These are phyloP conservation scores for Hamamelis virginiana DNA, from an alignment of 164 flowering plant species.

Conservation along the genomic window DNA sequence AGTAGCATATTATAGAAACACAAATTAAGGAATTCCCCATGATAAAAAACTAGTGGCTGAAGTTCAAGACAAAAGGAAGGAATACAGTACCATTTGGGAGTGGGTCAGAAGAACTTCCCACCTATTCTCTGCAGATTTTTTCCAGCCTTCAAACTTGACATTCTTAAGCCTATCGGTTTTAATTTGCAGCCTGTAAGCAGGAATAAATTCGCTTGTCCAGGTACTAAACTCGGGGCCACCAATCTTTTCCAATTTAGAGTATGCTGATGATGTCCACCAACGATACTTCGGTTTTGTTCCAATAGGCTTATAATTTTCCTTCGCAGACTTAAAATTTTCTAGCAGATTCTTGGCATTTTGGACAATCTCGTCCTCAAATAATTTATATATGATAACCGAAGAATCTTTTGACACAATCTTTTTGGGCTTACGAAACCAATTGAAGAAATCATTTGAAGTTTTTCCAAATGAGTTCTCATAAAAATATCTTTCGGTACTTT, in stretches of 20 bases:
- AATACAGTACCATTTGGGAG: slow-evolving; percentile 83
- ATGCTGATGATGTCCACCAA: slow-evolving; percentile 53
- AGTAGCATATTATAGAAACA: too few relatives aligned
- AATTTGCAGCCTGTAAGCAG: slow-evolving; percentile 69
- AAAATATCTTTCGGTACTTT: slow-evolving; percentile 52
- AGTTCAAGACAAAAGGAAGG: slow-evolving; percentile 18
- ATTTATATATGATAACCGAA: slow-evolving; percentile 46
- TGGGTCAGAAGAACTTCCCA: slow-evolving; percentile 92
- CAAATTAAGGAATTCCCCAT: background rate
- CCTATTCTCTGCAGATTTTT: slow-evolving; percentile 45
- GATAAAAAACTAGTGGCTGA: background rate
- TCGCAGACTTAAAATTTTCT: slow-evolving; percentile 36
- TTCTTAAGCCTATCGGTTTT: slow-evolving; percentile 38
- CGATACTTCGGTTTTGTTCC: slow-evolving; percentile 25
- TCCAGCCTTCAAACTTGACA: slow-evolving; percentile 73
- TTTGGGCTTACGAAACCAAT: slow-evolving; percentile 52
- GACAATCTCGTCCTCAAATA: slow-evolving; percentile 61
- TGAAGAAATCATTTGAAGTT: slow-evolving; percentile 32
- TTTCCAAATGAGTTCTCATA: slow-evolving; percentile 25
- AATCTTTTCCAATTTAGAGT: slow-evolving; percentile 58
- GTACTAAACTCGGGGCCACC: slow-evolving; percentile 73
- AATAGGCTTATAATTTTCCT: slow-evolving; percentile 22
- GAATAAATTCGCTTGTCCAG: slow-evolving; percentile 73
- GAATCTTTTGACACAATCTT: slow-evolving; percentile 59
- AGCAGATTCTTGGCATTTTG: slow-evolving; percentile 56